Evolutionary conservation across 2,329 filamentous ascomycete species (phyloP).

Genomic region (Chaetothyriales sp.): DNA sequence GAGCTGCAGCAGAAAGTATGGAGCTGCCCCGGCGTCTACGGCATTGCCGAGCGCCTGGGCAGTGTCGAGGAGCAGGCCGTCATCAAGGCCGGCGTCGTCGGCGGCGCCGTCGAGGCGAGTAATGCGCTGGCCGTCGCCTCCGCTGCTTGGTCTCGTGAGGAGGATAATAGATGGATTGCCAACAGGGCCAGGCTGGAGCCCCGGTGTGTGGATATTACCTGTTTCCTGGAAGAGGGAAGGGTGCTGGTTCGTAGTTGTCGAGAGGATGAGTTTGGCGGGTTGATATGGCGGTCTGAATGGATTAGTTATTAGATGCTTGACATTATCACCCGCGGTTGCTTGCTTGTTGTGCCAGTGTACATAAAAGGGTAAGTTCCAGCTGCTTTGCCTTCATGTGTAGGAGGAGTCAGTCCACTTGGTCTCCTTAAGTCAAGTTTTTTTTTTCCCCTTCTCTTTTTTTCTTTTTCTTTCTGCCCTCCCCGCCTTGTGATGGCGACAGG

Average conservation of each 20-base stretch:
- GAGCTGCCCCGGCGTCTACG: slow-evolving; percentile 12
- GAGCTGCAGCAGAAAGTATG: slow-evolving; percentile 8
- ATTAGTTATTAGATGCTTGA: slow-evolving; percentile 9
- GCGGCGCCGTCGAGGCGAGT: background rate
- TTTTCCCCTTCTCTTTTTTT: no score
- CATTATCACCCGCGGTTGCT: no score
- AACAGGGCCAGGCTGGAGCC: slow-evolving; percentile 8
- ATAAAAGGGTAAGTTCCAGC: no score
- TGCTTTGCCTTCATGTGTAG: no score
- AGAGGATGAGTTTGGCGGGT: slow-evolving; percentile 9
- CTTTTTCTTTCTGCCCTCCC: no score
- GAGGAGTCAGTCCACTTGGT: no score
- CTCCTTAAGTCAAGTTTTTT: no score
- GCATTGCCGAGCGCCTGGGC: slow-evolving; percentile 13
- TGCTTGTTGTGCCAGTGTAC: no score
- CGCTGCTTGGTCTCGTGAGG: no score
- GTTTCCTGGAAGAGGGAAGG: slow-evolving; percentile 13
- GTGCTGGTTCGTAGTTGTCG: slow-evolving; percentile 14
- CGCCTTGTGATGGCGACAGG: background rate
- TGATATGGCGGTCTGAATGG: slow-evolving; percentile 18
- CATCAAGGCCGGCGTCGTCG: slow-evolving; percentile 1
- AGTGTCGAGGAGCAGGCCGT: slow-evolving; percentile 17
- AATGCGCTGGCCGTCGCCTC: background rate
- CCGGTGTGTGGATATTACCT: slow-evolving; percentile 16
- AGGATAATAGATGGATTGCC: no score